A percentile compares a stretch with the other conserved stretches of the same genome.
Evolutionary conservation across 1,139 yeast genomes (phyloP).

Genomic region (Groenewaldozyma sp.): DNA sequence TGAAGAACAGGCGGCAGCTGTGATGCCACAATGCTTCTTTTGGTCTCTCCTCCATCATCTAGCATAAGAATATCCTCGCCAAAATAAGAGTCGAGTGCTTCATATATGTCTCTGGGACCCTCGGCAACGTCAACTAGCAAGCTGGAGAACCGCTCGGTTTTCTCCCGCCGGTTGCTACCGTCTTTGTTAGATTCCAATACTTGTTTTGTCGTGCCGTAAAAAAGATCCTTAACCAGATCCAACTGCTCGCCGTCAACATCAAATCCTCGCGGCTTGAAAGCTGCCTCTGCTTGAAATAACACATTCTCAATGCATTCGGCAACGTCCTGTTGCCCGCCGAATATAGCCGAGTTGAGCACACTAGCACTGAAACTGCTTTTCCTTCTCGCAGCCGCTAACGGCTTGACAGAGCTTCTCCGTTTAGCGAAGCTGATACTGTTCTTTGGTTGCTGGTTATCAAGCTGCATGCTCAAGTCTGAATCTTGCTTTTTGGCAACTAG

Average conservation of each 20-base stretch:
- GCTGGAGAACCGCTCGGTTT: slow-evolving; percentile 70
- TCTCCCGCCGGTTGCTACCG: slow-evolving; percentile 40
- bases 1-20: slow-evolving; percentile 76
- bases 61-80: slow-evolving; percentile 63
- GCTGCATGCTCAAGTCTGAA: too few species aligned
- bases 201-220: slow-evolving; percentile 67
- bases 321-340: slow-evolving; percentile 94
- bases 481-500: too few species aligned
- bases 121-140: slow-evolving; percentile 78
- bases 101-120: slow-evolving; percentile 82
- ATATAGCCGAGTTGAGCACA: slow-evolving; percentile 21
- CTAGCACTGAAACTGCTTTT: slow-evolving; percentile 5
- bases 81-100: slow-evolving; percentile 79
- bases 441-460: too few species aligned
- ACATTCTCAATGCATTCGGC: slow-evolving; percentile 96
- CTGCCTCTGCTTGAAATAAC: slow-evolving; percentile 86
- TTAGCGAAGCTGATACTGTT: too few species aligned
- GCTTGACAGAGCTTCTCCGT: too few species aligned
- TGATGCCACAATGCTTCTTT: slow-evolving; percentile 58
- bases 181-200: slow-evolving; percentile 33
- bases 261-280: slow-evolving; percentile 60
- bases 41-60: slow-evolving; percentile 62
- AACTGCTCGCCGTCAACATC: slow-evolving; percentile 67
- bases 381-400: slow-evolving; percentile 9
- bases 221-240: slow-evolving; percentile 68